phyloP scores from a whole-genome alignment of 192 early-diverging fungal genomes.

The Coemansia sp. region DNA sequence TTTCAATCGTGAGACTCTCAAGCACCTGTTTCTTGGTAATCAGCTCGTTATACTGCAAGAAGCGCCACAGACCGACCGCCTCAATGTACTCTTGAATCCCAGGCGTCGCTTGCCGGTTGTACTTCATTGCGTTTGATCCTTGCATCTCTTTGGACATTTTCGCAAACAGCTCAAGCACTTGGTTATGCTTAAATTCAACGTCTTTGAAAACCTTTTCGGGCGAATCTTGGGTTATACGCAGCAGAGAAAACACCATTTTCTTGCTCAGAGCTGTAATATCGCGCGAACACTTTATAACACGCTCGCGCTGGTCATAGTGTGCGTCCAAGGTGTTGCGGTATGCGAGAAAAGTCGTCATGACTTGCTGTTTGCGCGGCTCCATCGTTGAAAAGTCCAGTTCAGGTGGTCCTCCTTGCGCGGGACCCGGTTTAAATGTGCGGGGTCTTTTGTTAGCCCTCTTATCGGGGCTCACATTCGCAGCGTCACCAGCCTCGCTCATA shows the following conservation, averaged over 20 bases:
- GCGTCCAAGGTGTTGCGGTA: conserved; percentile 42
- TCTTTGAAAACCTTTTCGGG: conserved; percentile 38
- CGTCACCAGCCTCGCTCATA: neutral
- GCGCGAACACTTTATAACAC: conserved; percentile 54
- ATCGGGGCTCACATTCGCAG: neutral
- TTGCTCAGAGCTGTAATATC: conserved; percentile 57
- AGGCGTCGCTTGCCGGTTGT: conserved; percentile 37
- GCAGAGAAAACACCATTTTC: conserved; percentile 53
- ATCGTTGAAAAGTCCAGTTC: conserved; percentile 9
- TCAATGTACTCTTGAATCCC: conserved; percentile 57
- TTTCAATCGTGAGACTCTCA: conserved; percentile 11
- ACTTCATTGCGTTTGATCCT: conserved; percentile 43
- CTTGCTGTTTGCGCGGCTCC: conserved; percentile 11
- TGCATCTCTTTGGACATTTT: conserved; percentile 39
- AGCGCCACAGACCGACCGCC: conserved; percentile 50
- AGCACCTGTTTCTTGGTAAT: conserved; percentile 44
- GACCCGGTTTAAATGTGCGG: neutral
- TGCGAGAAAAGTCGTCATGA: conserved; percentile 17
- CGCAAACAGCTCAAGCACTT: conserved; percentile 34
- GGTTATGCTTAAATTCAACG: conserved; percentile 29
- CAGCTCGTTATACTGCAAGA: conserved; percentile 29
- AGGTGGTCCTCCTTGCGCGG: neutral
- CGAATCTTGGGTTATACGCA: conserved; percentile 45
- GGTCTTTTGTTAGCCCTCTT: neutral
- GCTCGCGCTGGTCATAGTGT: conserved; percentile 57